Evolutionary conservation across 371 early-diverging fungal species (phyloP), one percentile per base, ranked within the genome.

Genomic region (Mortierella sp.): DNA sequence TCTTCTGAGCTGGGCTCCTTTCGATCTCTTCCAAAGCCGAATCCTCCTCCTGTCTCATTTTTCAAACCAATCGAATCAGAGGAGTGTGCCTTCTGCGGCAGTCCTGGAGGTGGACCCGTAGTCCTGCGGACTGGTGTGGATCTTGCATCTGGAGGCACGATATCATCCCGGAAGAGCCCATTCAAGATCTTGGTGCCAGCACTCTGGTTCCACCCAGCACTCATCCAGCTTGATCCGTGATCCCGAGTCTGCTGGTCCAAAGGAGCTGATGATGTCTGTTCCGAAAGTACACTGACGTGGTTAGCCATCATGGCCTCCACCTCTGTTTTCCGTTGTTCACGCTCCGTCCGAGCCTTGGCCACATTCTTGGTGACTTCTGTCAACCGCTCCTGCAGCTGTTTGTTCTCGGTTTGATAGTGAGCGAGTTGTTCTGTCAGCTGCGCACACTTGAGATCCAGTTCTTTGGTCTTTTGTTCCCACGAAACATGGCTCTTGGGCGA

Each of bases 381-480:
- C 9, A 76, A 49, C 34, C 65, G 64, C 11, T 76, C 78, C 53
- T 70, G 78, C 9, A 76, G 24, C 26, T 70, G 70, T 12, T 58
- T 65, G 23, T 76, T 76, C 24, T 76, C 78, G 2, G 53, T 19
- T 8, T 60, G 64, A 49, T 58, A 65, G 54, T 70, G 78, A 28
- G 37, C 64, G 19, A 76, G 58, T 39, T 70, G 66, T 42, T 70
- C 60, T 3, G 50, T 26, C 42, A 76, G 53, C 14, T 62, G 57
- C n/a, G 78, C 27, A 49, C 70, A 70, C 31, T 65, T 60, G 23
- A 46, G 30, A 32, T 70, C 78, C 32, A 76, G 53, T 11, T 70
- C 78, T 48, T 60, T 64, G 53, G 47, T 64, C 56, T 65, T 69
- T 53, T 65, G 70, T 27, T 76, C 70, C 78, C 60, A 70, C 14